phyloP scores from a whole-genome alignment of 2,329 filamentous ascomycete genomes.

The Cladosporium halotolerans region DNA sequence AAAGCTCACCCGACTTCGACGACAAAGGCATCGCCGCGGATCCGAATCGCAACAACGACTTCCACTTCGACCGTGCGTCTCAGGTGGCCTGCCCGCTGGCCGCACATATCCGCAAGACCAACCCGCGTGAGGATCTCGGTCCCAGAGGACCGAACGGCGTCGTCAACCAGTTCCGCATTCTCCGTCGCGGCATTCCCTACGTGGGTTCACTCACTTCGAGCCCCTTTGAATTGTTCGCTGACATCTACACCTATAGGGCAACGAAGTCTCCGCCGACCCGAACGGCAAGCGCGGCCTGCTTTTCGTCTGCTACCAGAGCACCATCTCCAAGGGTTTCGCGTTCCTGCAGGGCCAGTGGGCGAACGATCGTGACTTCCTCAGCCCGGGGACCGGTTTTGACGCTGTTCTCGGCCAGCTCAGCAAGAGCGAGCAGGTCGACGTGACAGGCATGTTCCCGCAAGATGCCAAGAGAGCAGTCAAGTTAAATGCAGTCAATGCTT shows the following conservation, averaged over 20 bases:
- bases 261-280: slow-evolving; percentile 28
- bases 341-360: slow-evolving; percentile 33
- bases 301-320: slow-evolving; percentile 43
- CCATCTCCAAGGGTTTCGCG: slow-evolving; percentile 36
- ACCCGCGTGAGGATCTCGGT: slow-evolving; percentile 35
- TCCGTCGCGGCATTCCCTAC: slow-evolving; percentile 43
- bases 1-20: slow-evolving; percentile 22
- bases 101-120: slow-evolving; percentile 44
- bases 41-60: slow-evolving; percentile 29
- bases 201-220: not conserved
- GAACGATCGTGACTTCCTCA: slow-evolving; percentile 24
- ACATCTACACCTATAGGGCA: slow-evolving; percentile 2
- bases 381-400: slow-evolving; percentile 30
- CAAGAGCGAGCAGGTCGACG: slow-evolving; percentile 18
- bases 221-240: not conserved
- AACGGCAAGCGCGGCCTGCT: slow-evolving; percentile 39
- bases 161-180: slow-evolving; percentile 31
- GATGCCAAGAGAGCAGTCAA: slow-evolving; percentile 18
- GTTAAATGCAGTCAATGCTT: slow-evolving; percentile 24
- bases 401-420: slow-evolving; percentile 32
- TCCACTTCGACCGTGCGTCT: slow-evolving; percentile 30
- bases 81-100: slow-evolving; percentile 41
- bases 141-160: slow-evolving; percentile 9
- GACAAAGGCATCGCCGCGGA: slow-evolving; percentile 30
- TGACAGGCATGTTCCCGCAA: slow-evolving; percentile 24